Base-by-base conservation (phyloP, 306 rosid species). In the Prinsepia uniflora region DNA sequence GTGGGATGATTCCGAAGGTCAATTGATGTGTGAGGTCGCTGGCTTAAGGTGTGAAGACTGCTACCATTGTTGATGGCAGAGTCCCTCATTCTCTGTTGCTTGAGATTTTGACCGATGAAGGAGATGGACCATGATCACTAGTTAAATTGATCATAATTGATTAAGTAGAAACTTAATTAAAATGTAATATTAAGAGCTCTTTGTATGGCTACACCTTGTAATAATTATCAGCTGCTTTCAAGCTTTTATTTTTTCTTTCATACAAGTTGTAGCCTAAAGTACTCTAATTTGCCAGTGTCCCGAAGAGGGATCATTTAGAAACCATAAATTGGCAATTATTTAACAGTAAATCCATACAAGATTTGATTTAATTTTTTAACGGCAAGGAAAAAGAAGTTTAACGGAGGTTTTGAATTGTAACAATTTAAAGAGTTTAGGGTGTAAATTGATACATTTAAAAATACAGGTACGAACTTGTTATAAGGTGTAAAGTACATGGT, bases 1-100 rank as follows among this genome's bases (percentile, higher is more conserved):
- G 98, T 1, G 96, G 97, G 22, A 94, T 94, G 98, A 90, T 94
- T n/a, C 97, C 98, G 0, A 94, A 94, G 75, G 98, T 90, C 73
- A 71, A 71, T 73, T 94, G 98, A 62, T 94, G 97, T 40, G 86
- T 90, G 2, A 65, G 94, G 45, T 90, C 98, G 1, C 79, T 88
- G 0, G 86, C 98, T 0, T 97, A 93, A 72, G 98, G 98, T 0
- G 96, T 89, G 12, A 87, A 65, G 68, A 93, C 98, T 0, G 89
- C 98, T 0, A 93, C 97, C 41, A 90, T 93, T 63, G 86, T 93
- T 1, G 97, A 93, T 64, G 98, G 97, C 10, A 74, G 97, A 46
- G 76, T 84, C 47, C 89, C 96, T 0, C 97, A 93, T 56, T 93
- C 98, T 10, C 77, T 93, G 78, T 73, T 93, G 40, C 86, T 90